Evolutionary conservation across 1,284 basidiomycete species (phyloP).

Genomic region (Laetiporus sulphureus): DNA sequence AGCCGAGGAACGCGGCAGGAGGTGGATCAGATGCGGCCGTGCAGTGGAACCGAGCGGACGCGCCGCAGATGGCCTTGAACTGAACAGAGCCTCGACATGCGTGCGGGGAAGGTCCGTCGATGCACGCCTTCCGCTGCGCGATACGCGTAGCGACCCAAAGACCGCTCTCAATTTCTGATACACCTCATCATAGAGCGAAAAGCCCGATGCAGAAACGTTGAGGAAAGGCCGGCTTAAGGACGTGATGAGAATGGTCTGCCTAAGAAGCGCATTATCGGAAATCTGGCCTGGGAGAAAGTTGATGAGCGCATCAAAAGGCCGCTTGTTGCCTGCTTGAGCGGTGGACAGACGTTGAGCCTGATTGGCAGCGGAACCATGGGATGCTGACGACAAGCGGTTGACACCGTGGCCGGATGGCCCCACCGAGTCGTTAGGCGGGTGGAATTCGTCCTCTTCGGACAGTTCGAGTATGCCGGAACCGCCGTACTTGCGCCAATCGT

Average conservation of each 20-base stretch:
- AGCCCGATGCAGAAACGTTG: background rate
- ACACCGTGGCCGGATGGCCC: no score
- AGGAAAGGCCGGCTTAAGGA: constrained; percentile 36
- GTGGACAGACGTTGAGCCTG: background rate
- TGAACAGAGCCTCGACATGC: constrained; percentile 14
- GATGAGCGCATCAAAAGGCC: constrained; percentile 35
- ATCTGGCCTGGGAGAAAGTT: constrained; percentile 31
- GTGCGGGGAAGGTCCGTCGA: constrained; percentile 19
- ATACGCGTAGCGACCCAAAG: constrained; percentile 9
- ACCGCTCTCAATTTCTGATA: constrained; percentile 6
- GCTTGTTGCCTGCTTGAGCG: constrained; percentile 23
- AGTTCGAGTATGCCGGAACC: constrained; percentile 28
- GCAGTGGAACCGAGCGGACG: constrained; percentile 8
- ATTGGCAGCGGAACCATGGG: background rate
- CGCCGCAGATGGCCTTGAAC: constrained; percentile 13
- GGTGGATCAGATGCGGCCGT: constrained; percentile 27
- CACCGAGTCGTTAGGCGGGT: constrained; percentile 8
- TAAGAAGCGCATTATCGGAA: constrained; percentile 32
- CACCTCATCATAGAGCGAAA: background rate
- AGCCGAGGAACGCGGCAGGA: constrained; percentile 21
- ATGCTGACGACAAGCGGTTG: constrained; percentile 8
- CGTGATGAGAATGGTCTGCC: constrained; percentile 36
- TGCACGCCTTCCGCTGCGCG: constrained; percentile 12
- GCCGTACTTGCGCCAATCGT: constrained; percentile 35
- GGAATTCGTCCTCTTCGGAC: constrained; percentile 21